Base-by-base conservation (phyloP, 2,329 filamentous ascomycete species). In the Alternaria gansuensis region DNA sequence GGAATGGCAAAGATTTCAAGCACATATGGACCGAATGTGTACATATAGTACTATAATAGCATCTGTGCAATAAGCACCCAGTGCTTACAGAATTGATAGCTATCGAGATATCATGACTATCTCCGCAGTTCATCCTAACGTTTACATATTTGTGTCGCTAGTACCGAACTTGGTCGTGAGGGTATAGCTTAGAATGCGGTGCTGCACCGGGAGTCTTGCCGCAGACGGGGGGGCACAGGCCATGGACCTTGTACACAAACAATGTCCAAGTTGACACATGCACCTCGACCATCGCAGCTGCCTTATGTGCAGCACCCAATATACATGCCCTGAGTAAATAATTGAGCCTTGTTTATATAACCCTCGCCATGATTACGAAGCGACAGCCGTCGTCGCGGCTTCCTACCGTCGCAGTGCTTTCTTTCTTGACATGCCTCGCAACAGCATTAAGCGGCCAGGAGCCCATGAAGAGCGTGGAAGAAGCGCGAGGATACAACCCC, bases 401-500 rank as follows among this genome's bases (percentile, higher is more conserved):
- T 10, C 54, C 66, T 6, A 26, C 74, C 17, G 58, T 75, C 45
- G 74, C 67, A 46, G 37, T 75, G 24, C 67, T 63, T 58, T 60
- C 70, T 7, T 75, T 77, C 52, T 75, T 68, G 64, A 62, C 67
- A 17, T 60, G 63, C 3, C 70, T 81, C 29, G 79, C 76, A 14
- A 69, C 70, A 29, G 79, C 79, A 29, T 72, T 78, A 24, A 75
- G 76, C 33, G 72, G 74, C 23, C 79, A 82, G 65, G 77, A 82
- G 65, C 77, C 79, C 7, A 67, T 81, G 23, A 73, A 75, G 39
- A 63, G 60, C 21, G 59, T 68, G 23, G 72, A 71, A 46, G 68
- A 75, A 53, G 73, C 74, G 61, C 70, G 75, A 46, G 80, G 78
- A 29, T 84, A 84, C 72, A 78, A 77, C 45, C 73, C 79, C 17